phyloP scores from a whole-genome alignment of 2,329 filamentous ascomycete species.

The Cladosporium halotolerans region DNA sequence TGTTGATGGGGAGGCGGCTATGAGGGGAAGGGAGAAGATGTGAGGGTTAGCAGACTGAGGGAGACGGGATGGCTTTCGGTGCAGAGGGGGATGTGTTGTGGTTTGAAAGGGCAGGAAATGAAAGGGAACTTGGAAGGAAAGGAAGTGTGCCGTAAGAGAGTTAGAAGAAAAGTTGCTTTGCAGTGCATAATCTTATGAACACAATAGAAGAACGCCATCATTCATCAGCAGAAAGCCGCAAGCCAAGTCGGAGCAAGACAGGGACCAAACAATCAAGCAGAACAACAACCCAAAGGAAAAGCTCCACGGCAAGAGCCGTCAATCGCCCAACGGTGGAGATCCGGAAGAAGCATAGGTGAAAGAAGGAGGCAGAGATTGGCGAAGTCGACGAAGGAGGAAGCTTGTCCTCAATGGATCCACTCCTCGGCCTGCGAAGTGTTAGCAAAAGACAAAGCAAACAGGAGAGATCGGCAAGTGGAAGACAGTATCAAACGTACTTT shows the following conservation, averaged over 20 bases:
- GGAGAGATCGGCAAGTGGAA: background rate
- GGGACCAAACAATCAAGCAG: background rate
- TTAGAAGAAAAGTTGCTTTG: background rate
- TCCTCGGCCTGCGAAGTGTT: background rate
- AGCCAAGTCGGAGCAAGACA: background rate
- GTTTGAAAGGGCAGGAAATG: background rate
- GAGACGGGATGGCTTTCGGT: background rate
- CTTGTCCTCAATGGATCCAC: background rate
- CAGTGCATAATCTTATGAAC: too few species aligned
- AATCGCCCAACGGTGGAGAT: background rate
- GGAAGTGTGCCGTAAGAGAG: background rate
- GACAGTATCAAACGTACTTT: background rate
- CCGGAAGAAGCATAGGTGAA: background rate
- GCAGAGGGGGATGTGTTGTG: background rate
- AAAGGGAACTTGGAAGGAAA: too few species aligned
- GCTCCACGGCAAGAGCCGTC: background rate
- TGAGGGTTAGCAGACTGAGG: background rate
- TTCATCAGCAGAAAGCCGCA: background rate
- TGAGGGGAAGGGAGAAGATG: slow-evolving; percentile 44
- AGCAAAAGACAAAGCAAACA: background rate
- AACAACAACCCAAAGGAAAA: background rate
- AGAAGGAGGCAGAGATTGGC: background rate
- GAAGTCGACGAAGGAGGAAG: background rate
- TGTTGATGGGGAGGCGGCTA: slow-evolving; percentile 68
- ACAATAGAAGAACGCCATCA: too few species aligned